These are phyloP conservation scores for Kwoniella mangroviensis DNA, from an alignment of 768 basidiomycete species.

Conservation along the genomic window DNA sequence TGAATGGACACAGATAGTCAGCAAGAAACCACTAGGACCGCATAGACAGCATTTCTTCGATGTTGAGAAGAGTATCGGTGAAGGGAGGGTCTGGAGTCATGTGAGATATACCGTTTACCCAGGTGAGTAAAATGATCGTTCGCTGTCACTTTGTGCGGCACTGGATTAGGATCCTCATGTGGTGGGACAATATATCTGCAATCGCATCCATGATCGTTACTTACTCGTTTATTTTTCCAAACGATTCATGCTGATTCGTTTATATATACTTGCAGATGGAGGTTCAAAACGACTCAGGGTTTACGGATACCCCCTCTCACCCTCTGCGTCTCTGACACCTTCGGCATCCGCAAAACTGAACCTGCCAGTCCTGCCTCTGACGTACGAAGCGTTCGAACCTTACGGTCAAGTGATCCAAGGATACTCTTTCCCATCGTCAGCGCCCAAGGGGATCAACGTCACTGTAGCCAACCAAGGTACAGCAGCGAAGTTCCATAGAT, in stretches of 20 bases:
- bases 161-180: too few species aligned
- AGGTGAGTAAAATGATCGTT: constrained; percentile 48
- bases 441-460: constrained; percentile 67
- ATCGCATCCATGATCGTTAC: not conserved
- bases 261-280: constrained; percentile 66
- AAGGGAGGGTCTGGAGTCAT: constrained; percentile 72
- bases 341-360: constrained; percentile 59
- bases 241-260: not conserved
- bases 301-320: constrained; percentile 66
- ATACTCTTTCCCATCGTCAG: constrained; percentile 70
- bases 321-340: not conserved
- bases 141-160: too few species aligned
- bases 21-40: constrained; percentile 79
- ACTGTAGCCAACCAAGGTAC: constrained; percentile 90
- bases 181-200: too few species aligned
- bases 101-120: constrained; percentile 87
- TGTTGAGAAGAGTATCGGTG: constrained; percentile 65
- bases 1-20: constrained; percentile 75
- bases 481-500: constrained; percentile 89
- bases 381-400: constrained; percentile 80
- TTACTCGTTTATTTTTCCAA: not conserved
- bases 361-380: constrained; percentile 65
- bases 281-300: constrained; percentile 92
- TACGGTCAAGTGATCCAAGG: constrained; percentile 93
- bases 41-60: constrained; percentile 89